Percentiles rank a stretch among this genome's conserved stretches.
phyloP scores from a whole-genome alignment of 495 filamentous ascomycete species.

The Aspergillus olivimuriae region DNA sequence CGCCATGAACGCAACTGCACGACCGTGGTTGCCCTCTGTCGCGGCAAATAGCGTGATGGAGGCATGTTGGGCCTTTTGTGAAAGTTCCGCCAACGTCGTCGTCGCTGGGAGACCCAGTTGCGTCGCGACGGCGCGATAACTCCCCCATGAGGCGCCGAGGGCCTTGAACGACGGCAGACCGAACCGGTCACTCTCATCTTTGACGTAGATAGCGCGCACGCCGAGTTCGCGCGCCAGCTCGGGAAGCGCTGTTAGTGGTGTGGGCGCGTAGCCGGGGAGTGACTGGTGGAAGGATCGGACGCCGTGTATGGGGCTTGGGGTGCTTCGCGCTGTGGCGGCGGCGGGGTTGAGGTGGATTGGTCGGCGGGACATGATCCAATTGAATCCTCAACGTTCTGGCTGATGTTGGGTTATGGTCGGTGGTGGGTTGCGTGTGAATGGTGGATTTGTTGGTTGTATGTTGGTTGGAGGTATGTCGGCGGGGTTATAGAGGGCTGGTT shows the following conservation, averaged over 20 bases:
- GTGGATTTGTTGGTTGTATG: no score
- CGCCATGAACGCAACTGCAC: conserved; percentile 61
- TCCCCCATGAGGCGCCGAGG: conserved; percentile 69
- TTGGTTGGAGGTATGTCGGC: no score
- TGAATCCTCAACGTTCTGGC: no score
- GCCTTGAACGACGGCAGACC: conserved; percentile 72
- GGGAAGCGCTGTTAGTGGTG: conserved; percentile 45
- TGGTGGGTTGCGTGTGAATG: no score
- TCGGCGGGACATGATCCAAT: conserved; percentile 5
- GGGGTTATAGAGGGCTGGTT: no score
- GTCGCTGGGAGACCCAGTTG: conserved; percentile 32
- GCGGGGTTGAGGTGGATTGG: conserved; percentile 28
- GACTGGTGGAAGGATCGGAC: conserved; percentile 40
- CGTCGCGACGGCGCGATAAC: conserved; percentile 46
- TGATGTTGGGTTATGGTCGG: no score
- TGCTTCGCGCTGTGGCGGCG: conserved; percentile 15
- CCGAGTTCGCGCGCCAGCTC: conserved; percentile 49
- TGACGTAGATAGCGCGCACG: conserved; percentile 47
- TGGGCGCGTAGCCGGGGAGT: conserved; percentile 44
- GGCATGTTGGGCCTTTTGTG: conserved; percentile 19
- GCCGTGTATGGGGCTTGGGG: conserved; percentile 9
- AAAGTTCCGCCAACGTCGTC: conserved; percentile 32
- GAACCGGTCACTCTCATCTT: conserved; percentile 53
- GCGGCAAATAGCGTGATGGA: conserved; percentile 42
- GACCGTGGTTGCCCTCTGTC: conserved; percentile 68